Evolutionary conservation across 192 early-diverging fungal genomes (phyloP).

Genomic region (Endogone sp.): DNA sequence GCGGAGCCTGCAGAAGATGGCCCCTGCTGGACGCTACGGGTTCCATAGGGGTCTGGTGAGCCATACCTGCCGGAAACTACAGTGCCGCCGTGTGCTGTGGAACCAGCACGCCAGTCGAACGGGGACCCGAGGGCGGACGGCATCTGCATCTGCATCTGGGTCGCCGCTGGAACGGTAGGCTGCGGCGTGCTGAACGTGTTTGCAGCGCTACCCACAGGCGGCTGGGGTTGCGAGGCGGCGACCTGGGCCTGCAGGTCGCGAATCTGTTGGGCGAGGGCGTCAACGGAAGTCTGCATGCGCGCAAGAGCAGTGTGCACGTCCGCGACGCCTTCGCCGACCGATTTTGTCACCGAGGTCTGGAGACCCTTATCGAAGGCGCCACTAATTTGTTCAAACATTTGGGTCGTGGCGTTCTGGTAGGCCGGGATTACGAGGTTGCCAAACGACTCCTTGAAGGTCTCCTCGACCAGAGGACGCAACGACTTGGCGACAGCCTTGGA

Average conservation of each 20-base stretch:
- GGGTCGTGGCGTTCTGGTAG: slow-evolving; percentile 41
- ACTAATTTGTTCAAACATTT: slow-evolving; percentile 45
- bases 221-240: slow-evolving; percentile 1
- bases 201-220: too few species aligned
- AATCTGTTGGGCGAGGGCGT: slow-evolving; percentile 8
- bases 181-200: too few species aligned
- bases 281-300: slow-evolving; percentile 23
- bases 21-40: too few species aligned
- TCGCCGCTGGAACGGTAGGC: slow-evolving; percentile 3
- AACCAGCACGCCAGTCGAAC: neutral
- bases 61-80: neutral
- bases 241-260: slow-evolving; percentile 15
- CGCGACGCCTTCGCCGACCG: slow-evolving; percentile 22
- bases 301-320: slow-evolving; percentile 6
- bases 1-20: neutral
- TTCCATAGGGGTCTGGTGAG: neutral
- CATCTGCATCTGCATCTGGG: slow-evolving; percentile 1
- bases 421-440: slow-evolving; percentile 35
- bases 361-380: slow-evolving; percentile 32
- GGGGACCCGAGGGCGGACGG: neutral
- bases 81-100: neutral
- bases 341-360: slow-evolving; percentile 11
- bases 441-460: slow-evolving; percentile 40
- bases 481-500: slow-evolving; percentile 30
- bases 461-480: slow-evolving; percentile 36